A percentile compares a stretch with the other conserved stretches of the same genome.
These are phyloP conservation scores for Camelina neglecta DNA, from an alignment of 345 rosid genomes.

Conservation along the genomic window DNA sequence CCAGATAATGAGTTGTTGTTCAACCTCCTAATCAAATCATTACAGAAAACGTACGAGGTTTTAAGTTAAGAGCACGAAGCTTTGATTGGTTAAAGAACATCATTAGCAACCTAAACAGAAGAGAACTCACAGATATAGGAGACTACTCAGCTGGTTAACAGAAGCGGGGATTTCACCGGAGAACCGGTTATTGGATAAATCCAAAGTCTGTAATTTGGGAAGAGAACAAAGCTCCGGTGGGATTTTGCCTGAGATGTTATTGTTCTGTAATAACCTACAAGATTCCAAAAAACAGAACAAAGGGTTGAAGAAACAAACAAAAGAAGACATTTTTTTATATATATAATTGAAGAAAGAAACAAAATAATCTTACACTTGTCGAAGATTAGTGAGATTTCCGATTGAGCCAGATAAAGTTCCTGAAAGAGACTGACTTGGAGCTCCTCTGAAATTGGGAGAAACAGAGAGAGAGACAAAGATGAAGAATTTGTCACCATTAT, in stretches of 20 bases:
- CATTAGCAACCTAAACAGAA: background rate
- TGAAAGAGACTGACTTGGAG: constrained; percentile 91
- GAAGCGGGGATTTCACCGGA: constrained; percentile 65
- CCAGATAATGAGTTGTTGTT: constrained; percentile 94
- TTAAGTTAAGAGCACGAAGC: constrained; percentile 3
- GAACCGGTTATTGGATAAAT: constrained; percentile 80
- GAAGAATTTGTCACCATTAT: constrained; percentile 34
- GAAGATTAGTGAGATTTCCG: constrained; percentile 87
- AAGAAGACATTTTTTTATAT: background rate
- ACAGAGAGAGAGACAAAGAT: background rate
- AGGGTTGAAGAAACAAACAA: constrained; percentile 24
- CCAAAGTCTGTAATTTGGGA: constrained; percentile 74
- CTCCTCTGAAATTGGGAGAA: constrained; percentile 59
- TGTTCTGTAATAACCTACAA: constrained; percentile 87
- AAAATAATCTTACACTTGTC: constrained; percentile 72
- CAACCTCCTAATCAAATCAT: constrained; percentile 73
- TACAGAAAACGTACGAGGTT: constrained; percentile 43
- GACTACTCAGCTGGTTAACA: constrained; percentile 59
- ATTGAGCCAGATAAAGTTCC: constrained; percentile 76
- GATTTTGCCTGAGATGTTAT: constrained; percentile 82
- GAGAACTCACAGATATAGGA: constrained; percentile 73
- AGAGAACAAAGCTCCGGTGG: constrained; percentile 74
- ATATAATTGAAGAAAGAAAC: constrained; percentile 13
- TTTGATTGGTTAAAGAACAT: constrained; percentile 21
- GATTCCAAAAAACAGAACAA: background rate